Conservation (phyloP, 257 asterid genomes). For the Solanum chilense region DNA sequence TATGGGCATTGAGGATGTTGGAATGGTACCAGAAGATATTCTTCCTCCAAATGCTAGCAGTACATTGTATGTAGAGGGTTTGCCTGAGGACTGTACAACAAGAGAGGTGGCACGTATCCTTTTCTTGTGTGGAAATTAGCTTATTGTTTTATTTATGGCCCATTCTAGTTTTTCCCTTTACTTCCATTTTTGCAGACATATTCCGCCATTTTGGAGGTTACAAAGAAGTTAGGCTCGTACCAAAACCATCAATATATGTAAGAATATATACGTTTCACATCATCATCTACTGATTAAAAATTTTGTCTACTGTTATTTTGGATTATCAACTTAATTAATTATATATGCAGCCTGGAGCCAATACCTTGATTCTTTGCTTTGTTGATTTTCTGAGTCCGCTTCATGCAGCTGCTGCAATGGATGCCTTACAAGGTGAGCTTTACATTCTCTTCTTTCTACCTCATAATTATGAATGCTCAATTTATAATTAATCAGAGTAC, state of each 20-base stretch:
- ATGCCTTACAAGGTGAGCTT: constrained; percentile 58
- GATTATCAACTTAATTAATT: constrained; percentile 1
- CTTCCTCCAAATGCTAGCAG: constrained; percentile 83
- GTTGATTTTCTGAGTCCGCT: constrained; percentile 78
- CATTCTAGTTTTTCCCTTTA: constrained; percentile 34
- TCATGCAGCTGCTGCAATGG: constrained; percentile 79
- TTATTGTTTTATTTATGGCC: neutral
- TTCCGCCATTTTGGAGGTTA: constrained; percentile 86
- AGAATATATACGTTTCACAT: constrained; percentile 2
- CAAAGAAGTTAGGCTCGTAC: constrained; percentile 65
- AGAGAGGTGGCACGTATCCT: constrained; percentile 88
- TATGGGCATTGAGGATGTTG: constrained; percentile 28
- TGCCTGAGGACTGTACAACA: too few species aligned
- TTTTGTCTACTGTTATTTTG: neutral
- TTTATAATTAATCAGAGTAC: too few species aligned
- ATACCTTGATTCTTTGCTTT: constrained; percentile 63
- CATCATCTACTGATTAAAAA: neutral
- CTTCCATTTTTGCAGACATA: constrained; percentile 42
- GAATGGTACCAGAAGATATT: constrained; percentile 39
- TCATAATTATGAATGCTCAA: too few species aligned
- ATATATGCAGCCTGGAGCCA: constrained; percentile 50
- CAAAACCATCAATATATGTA: constrained; percentile 65
- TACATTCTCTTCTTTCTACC: neutral
- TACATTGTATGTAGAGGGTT: constrained; percentile 65
- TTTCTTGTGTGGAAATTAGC: constrained; percentile 1